These are phyloP conservation scores for Epichloe amarillans DNA, from an alignment of 2,329 filamentous ascomycete species.

Conservation along the genomic window DNA sequence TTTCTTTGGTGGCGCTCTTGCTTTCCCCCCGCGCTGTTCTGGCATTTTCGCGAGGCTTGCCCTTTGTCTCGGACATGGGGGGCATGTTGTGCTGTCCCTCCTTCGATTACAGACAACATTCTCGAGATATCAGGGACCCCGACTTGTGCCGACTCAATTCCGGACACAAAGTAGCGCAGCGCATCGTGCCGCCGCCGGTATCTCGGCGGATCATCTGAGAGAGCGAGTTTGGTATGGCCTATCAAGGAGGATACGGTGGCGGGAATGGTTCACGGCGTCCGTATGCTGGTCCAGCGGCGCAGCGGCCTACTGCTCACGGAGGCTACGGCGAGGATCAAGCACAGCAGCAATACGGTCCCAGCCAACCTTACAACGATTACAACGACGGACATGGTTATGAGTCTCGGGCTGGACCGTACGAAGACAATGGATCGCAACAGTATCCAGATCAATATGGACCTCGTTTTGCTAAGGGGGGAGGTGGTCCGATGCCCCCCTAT, in stretches of 20 bases:
- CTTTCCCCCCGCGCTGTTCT: not conserved
- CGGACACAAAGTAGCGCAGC: not conserved
- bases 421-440: conserved; percentile 15
- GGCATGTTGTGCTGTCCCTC: not conserved
- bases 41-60: not conserved
- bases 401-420: conserved; percentile 29
- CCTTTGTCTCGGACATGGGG: conserved; percentile 2
- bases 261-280: conserved; percentile 28
- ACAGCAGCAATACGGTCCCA: conserved; percentile 21
- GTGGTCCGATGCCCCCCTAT: conserved; percentile 27
- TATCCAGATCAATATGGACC: conserved; percentile 29
- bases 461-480: conserved; percentile 27
- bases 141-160: not conserved
- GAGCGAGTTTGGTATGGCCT: conserved; percentile 29
- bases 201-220: not conserved
- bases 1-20: not conserved
- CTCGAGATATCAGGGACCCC: not conserved
- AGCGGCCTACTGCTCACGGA: conserved; percentile 24
- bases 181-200: not conserved
- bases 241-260: conserved; percentile 30
- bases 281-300: conserved; percentile 33
- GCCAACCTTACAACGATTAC: conserved; percentile 32
- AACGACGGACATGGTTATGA: conserved; percentile 33
- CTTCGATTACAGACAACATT: not conserved
- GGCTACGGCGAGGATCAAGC: conserved; percentile 17